These are phyloP conservation scores for Microbotryum scabiosae DNA, from an alignment of 1,284 basidiomycete species.

Conservation along the genomic window DNA sequence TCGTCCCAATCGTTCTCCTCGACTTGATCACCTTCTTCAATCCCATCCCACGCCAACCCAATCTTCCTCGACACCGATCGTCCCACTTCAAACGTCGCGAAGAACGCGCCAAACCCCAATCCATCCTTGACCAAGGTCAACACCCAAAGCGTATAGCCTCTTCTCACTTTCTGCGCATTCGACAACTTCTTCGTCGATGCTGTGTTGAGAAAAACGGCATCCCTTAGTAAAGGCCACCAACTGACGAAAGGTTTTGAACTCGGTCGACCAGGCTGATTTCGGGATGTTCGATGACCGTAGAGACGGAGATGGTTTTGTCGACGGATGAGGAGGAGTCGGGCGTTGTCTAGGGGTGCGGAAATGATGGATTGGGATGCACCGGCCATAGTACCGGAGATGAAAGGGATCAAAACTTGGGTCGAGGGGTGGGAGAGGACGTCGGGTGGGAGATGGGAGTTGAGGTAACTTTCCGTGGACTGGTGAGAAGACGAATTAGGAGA, in stretches of 20 bases:
- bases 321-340: conserved; percentile 38
- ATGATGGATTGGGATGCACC: conserved; percentile 42
- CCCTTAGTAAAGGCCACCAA: conserved; percentile 19
- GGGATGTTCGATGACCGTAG: conserved; percentile 4
- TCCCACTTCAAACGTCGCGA: conserved; percentile 41
- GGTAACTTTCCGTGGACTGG: conserved; percentile 8
- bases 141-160: conserved; percentile 37
- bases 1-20: conserved; percentile 9
- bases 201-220: conserved; percentile 16
- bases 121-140: conserved; percentile 40
- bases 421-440: conserved; percentile 29
- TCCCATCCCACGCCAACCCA: conserved; percentile 36
- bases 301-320: conserved; percentile 21
- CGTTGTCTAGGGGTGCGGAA: conserved; percentile 43
- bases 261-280: neutral
- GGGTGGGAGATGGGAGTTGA: neutral
- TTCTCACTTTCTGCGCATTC: conserved; percentile 27
- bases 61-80: conserved; percentile 35
- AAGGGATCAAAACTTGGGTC: conserved; percentile 20
- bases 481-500: conserved; percentile 3
- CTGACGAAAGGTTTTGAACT: conserved; percentile 2
- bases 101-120: conserved; percentile 39
- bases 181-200: neutral
- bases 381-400: conserved; percentile 38
- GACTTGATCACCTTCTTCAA: conserved; percentile 2